These are phyloP conservation scores for Fusarium sp. DNA, from an alignment of 2,329 filamentous ascomycete genomes.

Conservation along the genomic window DNA sequence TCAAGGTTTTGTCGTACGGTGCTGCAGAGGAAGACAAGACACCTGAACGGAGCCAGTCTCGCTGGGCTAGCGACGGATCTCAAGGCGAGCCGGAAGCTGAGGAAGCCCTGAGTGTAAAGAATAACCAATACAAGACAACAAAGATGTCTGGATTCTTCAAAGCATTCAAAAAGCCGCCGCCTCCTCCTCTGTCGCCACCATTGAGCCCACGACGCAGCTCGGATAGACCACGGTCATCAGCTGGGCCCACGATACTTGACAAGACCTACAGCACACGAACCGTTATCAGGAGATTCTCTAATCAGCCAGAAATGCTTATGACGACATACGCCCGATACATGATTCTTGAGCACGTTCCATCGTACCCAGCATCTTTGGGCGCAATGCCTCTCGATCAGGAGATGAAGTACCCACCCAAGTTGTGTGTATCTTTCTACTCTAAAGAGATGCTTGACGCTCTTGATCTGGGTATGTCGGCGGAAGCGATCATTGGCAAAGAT, in stretches of 20 bases:
- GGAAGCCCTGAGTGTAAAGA: slow-evolving; percentile 40
- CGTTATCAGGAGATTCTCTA: slow-evolving; percentile 35
- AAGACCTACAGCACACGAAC: slow-evolving; percentile 42
- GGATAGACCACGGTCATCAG: slow-evolving; percentile 39
- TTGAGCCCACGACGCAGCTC: slow-evolving; percentile 39
- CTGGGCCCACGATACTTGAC: slow-evolving; percentile 28
- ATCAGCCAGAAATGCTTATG: slow-evolving; percentile 32
- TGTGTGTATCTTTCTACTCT: slow-evolving; percentile 59
- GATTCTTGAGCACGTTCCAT: slow-evolving; percentile 44
- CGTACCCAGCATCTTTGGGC: slow-evolving; percentile 34
- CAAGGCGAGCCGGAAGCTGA: slow-evolving; percentile 39
- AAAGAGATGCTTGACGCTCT: slow-evolving; percentile 58
- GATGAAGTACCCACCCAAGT: slow-evolving; percentile 41
- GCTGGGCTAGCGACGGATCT: slow-evolving; percentile 25
- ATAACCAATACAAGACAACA: slow-evolving; percentile 34
- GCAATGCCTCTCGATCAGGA: slow-evolving; percentile 42
- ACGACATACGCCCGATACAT: slow-evolving; percentile 47
- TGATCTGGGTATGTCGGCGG: slow-evolving; percentile 49
- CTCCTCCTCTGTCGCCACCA: slow-evolving; percentile 38
- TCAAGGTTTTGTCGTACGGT: slow-evolving; percentile 58
- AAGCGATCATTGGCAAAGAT: slow-evolving; percentile 56
- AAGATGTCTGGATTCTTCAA: slow-evolving; percentile 48
- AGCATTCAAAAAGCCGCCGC: slow-evolving; percentile 43
- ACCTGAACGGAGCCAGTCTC: slow-evolving; percentile 1
- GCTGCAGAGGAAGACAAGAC: slow-evolving; percentile 34